Evolutionary conservation across 2,329 filamentous ascomycete genomes (phyloP).

Genomic region (Dothidotthia symphoricarpi): DNA sequence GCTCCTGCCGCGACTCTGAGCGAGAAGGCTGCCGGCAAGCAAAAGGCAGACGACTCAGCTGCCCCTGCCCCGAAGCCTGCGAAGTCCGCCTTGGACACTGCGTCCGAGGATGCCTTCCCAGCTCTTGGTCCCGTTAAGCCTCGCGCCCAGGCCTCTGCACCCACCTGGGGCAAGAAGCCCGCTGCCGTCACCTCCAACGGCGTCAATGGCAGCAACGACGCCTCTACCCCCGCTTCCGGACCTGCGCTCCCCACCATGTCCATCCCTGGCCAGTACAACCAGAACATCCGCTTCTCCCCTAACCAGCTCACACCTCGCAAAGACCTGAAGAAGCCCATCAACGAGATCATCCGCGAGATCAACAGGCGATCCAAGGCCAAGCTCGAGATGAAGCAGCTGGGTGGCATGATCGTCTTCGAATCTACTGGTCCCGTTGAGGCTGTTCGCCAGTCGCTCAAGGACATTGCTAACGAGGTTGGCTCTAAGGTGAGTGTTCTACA

Average conservation of each 20-base stretch:
- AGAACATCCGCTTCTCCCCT: constrained; percentile 71
- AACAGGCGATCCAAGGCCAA: constrained; percentile 88
- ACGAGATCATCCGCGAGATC: constrained; percentile 85
- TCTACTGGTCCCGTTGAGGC: constrained; percentile 80
- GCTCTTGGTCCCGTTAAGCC: constrained; percentile 75
- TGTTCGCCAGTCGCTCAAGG: constrained; percentile 83
- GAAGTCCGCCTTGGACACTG: constrained; percentile 64
- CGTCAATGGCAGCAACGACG: constrained; percentile 56
- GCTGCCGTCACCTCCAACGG: constrained; percentile 48
- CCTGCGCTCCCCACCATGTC: constrained; percentile 60
- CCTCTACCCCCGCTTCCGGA: constrained; percentile 63
- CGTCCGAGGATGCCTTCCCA: constrained; percentile 92
- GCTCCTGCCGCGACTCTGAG: constrained; percentile 53
- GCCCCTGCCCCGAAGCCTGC: constrained; percentile 35
- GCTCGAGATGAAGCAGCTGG: constrained; percentile 71
- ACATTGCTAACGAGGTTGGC: constrained; percentile 84
- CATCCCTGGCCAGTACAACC: constrained; percentile 79
- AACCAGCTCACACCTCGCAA: constrained; percentile 72
- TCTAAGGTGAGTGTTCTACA: constrained; percentile 61
- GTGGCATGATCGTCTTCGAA: constrained; percentile 75
- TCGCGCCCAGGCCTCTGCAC: constrained; percentile 57
- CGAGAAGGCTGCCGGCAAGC: constrained; percentile 67
- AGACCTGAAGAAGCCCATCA: constrained; percentile 80
- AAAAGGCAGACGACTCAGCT: constrained; percentile 56
- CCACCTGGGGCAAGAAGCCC: constrained; percentile 75